phyloP scores from a whole-genome alignment of 176 grass and related monocot genomes.

The Poa pratensis region DNA sequence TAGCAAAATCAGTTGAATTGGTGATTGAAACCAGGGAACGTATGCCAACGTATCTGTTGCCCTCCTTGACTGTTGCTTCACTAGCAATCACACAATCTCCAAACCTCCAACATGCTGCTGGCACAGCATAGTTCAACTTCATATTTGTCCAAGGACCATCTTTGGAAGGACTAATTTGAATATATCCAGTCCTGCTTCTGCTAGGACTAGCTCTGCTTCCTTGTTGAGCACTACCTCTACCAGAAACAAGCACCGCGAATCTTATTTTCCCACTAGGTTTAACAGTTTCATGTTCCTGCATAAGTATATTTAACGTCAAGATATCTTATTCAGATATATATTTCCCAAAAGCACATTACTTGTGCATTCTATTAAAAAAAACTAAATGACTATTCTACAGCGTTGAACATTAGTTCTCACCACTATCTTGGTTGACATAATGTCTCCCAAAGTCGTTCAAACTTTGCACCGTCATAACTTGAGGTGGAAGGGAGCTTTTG shows the following conservation, averaged over 20 bases:
- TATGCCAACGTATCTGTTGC: conserved; percentile 83
- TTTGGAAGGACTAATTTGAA: conserved; percentile 91
- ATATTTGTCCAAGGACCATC: conserved; percentile 97
- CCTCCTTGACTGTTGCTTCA: conserved; percentile 83
- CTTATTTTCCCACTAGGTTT: conserved; percentile 80
- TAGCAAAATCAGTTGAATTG: conserved; percentile 70
- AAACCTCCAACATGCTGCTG: conserved; percentile 91
- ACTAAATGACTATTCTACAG: conserved; percentile 22
- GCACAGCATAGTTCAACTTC: conserved; percentile 93
- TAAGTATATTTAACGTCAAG: conserved; percentile 39
- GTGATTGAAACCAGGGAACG: conserved; percentile 89
- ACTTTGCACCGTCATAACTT: conserved; percentile 54
- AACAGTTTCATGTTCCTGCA: conserved; percentile 60
- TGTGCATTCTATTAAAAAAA: conserved; percentile 26
- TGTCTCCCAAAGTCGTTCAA: conserved; percentile 72
- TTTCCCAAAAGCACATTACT: conserved; percentile 16
- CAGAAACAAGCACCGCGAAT: conserved; percentile 73
- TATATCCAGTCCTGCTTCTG: conserved; percentile 68
- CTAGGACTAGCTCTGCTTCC: conserved; percentile 31
- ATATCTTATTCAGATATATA: conserved; percentile 30
- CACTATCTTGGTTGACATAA: conserved; percentile 60
- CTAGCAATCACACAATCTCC: conserved; percentile 89
- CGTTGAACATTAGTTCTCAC: conserved; percentile 51
- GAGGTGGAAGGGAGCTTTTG: conserved; percentile 54
- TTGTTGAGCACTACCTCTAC: conserved; percentile 53